phyloP scores from a whole-genome alignment of 176 grass and related monocot species.

The Ananas comosus region DNA sequence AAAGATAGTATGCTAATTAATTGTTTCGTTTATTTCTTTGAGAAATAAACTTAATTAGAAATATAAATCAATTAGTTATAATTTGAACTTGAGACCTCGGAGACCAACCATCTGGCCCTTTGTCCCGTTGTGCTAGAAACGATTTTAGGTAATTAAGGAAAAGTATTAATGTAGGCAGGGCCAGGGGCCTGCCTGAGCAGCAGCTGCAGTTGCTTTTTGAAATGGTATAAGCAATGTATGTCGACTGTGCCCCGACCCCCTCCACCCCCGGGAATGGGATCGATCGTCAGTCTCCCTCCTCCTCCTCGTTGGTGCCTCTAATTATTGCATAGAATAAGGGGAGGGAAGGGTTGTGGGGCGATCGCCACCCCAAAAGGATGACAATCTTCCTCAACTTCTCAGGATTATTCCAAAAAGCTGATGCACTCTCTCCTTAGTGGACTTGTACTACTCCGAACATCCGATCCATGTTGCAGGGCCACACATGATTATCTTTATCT shows the following conservation, averaged over 20 bases:
- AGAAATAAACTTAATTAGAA: no score
- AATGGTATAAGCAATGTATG: neutral
- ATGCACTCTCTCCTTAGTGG: constrained; percentile 21
- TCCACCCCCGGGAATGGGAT: neutral
- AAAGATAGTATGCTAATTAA: no score
- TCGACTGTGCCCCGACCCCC: no score
- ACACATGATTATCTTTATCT: neutral
- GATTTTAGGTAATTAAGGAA: no score
- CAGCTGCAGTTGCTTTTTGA: neutral
- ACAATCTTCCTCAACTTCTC: constrained; percentile 68
- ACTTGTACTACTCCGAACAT: neutral
- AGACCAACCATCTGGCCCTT: no score
- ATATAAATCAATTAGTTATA: no score
- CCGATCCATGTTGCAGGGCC: neutral
- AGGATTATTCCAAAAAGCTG: constrained; percentile 29
- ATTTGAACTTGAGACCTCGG: no score
- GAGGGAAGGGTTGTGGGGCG: constrained; percentile 12
- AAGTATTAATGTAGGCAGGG: no score
- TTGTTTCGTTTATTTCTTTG: no score
- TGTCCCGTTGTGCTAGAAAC: no score
- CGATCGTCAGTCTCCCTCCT: neutral
- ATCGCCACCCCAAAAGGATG: constrained; percentile 64
- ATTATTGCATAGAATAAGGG: neutral
- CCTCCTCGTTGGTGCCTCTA: neutral
- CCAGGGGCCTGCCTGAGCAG: neutral